phyloP scores from a whole-genome alignment of 1,284 basidiomycete species.

The Spongispora temasekensis region DNA sequence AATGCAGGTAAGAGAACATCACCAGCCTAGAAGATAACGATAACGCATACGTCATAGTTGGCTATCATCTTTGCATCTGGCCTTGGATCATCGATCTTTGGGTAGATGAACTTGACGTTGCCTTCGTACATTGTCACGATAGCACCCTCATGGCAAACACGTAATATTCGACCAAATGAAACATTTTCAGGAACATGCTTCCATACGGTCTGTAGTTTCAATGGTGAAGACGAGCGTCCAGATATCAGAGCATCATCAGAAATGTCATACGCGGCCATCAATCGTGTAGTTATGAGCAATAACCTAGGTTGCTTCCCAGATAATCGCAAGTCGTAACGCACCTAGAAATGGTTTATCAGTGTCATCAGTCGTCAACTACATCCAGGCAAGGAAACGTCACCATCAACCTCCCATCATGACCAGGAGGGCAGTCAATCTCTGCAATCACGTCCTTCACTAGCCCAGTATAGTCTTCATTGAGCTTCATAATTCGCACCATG shows the following conservation, averaged over 20 bases:
- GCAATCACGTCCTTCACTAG: constrained; percentile 21
- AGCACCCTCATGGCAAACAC: constrained; percentile 27
- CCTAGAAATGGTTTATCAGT: too few species aligned
- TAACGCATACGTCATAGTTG: constrained; percentile 23
- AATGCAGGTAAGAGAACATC: not conserved
- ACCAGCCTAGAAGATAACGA: not conserved
- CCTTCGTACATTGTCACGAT: constrained; percentile 31
- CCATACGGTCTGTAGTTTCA: constrained; percentile 21
- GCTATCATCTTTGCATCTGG: constrained; percentile 17
- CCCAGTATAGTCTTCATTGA: constrained; percentile 25
- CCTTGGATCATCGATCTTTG: constrained; percentile 22
- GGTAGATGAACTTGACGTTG: constrained; percentile 30
- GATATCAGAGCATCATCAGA: constrained; percentile 21
- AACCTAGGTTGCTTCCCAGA: constrained; percentile 29
- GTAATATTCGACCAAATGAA: constrained; percentile 31
- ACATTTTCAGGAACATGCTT: constrained; percentile 19
- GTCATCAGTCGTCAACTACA: not conserved
- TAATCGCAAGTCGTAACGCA: constrained; percentile 31
- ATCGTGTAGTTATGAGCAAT: constrained; percentile 27
- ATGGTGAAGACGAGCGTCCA: constrained; percentile 6
- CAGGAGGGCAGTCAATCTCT: constrained; percentile 33
- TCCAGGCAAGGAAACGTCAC: constrained; percentile 8
- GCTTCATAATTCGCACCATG: constrained; percentile 33
- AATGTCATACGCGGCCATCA: constrained; percentile 34
- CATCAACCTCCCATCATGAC: constrained; percentile 30